Base-by-base conservation (phyloP, 2,329 filamentous ascomycete genomes). In the Ophiostoma sp. region DNA sequence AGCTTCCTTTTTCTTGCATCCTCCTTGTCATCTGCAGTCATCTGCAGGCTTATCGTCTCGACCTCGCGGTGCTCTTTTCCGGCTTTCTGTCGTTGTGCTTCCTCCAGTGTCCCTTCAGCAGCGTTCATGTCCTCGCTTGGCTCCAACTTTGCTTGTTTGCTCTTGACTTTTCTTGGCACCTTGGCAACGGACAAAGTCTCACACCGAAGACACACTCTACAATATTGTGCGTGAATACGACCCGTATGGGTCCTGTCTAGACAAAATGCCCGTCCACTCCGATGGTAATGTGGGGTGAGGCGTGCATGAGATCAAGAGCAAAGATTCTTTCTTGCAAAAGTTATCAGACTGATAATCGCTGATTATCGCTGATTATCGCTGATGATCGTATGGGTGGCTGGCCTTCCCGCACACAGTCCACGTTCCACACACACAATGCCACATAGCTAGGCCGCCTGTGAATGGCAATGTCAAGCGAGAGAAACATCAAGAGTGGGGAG, bases 391-490 rank as follows among this genome's bases (percentile, higher is more conserved):
- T 55, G 42, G 49, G 49, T 8, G 49, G 49, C 49, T 55, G 49
- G 49, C 49, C 18, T 16, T 60, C 16, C 11, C 52, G 12, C 12
- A 7, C 27, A 58, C 18, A 58, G 12, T 38, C 52, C 52, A 58
- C 49, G 27, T 38, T 38, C 52, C 52, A 58, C 49, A 55, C 49
- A 55, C 49, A 38, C 55, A 6, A 44, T 1, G 42, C 6, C 42
- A 18, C 27, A 60, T 38, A 6, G 27, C 55, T 60, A 60, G 4
- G 36, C 27, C 6, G 6, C 42, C 67, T 66, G 52, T 52, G 36
- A 63, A 18, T 62, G 42, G 52, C 42, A 62, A 52, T 16, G 42
- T 16, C 67, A 68, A 68, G 67, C 64, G 67, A 68, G 52, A 44
- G 38, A 14, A 63, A n/a, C 36, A 66, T 47, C 52, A 45, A 42